These are phyloP conservation scores for Aspergillus bridgeri DNA, from an alignment of 495 filamentous ascomycete genomes.

Conservation along the genomic window DNA sequence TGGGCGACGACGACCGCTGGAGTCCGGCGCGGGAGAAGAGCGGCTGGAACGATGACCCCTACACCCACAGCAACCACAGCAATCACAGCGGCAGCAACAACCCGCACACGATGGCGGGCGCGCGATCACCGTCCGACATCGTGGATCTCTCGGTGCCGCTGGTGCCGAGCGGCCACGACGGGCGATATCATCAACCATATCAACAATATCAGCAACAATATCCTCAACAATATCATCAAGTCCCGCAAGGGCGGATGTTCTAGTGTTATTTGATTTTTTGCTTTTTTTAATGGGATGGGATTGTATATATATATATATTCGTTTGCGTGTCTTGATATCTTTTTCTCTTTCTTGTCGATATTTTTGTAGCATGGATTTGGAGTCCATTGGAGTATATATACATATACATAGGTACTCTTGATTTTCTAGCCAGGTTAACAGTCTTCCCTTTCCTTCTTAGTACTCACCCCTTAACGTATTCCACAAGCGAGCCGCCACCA, in stretches of 20 bases:
- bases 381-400: too few species aligned
- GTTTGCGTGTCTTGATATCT: too few species aligned
- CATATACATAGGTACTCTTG: too few species aligned
- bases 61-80: background rate
- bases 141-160: background rate
- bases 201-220: background rate
- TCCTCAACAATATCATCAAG: background rate
- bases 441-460: too few species aligned
- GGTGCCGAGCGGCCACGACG: background rate
- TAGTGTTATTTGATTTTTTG: too few species aligned
- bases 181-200: background rate
- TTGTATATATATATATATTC: too few species aligned
- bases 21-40: background rate
- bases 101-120: background rate
- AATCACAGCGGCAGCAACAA: background rate
- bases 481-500: too few species aligned
- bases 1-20: background rate
- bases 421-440: too few species aligned
- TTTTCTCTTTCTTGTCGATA: too few species aligned
- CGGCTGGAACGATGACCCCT: background rate
- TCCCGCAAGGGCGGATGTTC: background rate
- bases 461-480: too few species aligned
- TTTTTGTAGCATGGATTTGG: too few species aligned
- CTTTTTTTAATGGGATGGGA: too few species aligned
- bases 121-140: background rate